phyloP scores from a whole-genome alignment of 2,329 filamentous ascomycete species.

The Coniochaeta pulveracea region DNA sequence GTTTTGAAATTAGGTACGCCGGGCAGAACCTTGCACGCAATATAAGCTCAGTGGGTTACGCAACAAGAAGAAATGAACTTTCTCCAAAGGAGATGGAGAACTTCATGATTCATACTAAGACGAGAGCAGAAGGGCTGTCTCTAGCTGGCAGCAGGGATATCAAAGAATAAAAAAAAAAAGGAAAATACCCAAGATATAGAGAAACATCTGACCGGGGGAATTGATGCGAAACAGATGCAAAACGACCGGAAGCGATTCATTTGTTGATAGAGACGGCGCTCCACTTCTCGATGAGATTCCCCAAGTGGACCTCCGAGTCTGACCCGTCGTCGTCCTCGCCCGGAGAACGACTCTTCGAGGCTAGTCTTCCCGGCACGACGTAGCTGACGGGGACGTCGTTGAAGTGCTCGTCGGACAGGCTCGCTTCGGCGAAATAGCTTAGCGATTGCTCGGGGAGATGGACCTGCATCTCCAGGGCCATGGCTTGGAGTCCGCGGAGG shows the following conservation, averaged over 20 bases:
- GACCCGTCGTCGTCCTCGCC: not conserved
- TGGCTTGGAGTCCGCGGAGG: constrained; percentile 1
- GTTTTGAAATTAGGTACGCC: too few species aligned
- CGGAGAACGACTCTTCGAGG: not conserved
- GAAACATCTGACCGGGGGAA: not conserved
- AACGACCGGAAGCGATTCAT: not conserved
- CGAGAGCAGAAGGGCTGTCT: too few species aligned
- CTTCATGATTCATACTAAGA: too few species aligned
- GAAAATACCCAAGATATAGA: not conserved
- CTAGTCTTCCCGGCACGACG: not conserved
- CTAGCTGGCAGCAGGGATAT: constrained; percentile 1
- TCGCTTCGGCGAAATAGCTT: not conserved
- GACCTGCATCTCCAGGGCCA: constrained; percentile 1
- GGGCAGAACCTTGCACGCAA: too few species aligned
- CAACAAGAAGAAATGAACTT: too few species aligned
- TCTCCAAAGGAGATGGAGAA: too few species aligned
- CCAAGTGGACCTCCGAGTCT: not conserved
- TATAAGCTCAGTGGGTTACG: too few species aligned
- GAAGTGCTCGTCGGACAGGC: constrained; percentile 1
- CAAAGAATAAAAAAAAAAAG: not conserved
- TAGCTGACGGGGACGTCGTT: constrained; percentile 1
- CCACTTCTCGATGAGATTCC: constrained; percentile 4
- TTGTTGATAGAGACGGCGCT: constrained; percentile 1
- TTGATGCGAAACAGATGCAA: not conserved
- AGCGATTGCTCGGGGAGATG: not conserved